Percentiles rank a stretch among this genome's conserved stretches.
Conservation (phyloP, 2,329 filamentous ascomycete species). For the Purpureocillium takamizusanense region DNA sequence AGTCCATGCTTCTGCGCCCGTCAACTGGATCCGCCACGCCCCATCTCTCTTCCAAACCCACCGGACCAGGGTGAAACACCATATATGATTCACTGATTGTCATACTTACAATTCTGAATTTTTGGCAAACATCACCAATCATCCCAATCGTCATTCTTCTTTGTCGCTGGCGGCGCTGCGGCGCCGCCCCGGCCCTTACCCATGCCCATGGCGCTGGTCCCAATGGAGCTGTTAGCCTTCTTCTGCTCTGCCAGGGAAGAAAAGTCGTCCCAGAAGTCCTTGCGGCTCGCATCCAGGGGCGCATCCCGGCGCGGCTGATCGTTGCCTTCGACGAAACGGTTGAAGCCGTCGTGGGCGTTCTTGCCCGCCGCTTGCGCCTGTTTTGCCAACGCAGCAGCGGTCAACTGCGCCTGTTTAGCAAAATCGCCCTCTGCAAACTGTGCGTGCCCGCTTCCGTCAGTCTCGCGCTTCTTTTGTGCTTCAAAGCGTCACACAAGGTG, state of each 20-base stretch:
- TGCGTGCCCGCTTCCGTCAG: constrained; percentile 11
- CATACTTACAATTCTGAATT: no score
- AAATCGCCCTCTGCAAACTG: constrained; percentile 76
- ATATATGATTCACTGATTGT: no score
- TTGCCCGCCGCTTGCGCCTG: constrained; percentile 61
- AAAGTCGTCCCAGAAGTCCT: constrained; percentile 91
- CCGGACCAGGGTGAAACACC: no score
- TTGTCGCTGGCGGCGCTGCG: constrained; percentile 27
- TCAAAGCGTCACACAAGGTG: neutral
- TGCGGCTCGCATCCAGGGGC: constrained; percentile 54
- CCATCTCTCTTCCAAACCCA: no score
- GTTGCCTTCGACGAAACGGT: constrained; percentile 76
- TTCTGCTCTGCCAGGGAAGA: constrained; percentile 56
- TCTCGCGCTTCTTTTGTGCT: neutral
- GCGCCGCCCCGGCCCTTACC: constrained; percentile 27
- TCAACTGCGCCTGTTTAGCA: constrained; percentile 54
- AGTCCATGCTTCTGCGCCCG: constrained; percentile 13
- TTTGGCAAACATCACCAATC: no score
- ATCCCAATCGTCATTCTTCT: constrained; percentile 52
- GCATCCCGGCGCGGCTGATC: constrained; percentile 28
- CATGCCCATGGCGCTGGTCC: constrained; percentile 52
- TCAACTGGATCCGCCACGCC: no score
- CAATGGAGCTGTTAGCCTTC: constrained; percentile 40
- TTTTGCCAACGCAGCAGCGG: constrained; percentile 58
- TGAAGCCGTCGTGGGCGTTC: constrained; percentile 71